A percentile compares a stretch with the other conserved stretches of the same genome.
Conservation (phyloP, 768 basidiomycete species). For the Serendipita indica region DNA sequence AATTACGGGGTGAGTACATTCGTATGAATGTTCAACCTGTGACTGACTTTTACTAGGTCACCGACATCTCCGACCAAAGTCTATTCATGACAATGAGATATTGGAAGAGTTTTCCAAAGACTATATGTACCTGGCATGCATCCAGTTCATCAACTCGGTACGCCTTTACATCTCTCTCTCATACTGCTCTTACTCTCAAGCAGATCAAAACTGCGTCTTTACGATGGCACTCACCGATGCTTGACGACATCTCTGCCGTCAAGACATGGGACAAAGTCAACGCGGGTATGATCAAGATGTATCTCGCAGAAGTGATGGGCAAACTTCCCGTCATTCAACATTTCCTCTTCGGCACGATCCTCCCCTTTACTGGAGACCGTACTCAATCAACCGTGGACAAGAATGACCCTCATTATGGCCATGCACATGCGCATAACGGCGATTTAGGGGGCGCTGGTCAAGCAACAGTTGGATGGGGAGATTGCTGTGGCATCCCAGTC, state of each 20-base stretch:
- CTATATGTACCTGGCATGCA: conserved; percentile 96
- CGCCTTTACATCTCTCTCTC: conserved; percentile 17
- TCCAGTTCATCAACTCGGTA: conserved; percentile 89
- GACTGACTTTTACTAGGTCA: conserved; percentile 38
- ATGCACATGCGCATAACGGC: conserved; percentile 29
- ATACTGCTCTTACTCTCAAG: not conserved
- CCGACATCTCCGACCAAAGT: conserved; percentile 79
- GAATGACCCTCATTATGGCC: conserved; percentile 33
- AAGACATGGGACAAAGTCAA: conserved; percentile 97
- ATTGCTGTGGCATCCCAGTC: conserved; percentile 83
- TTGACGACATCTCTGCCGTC: conserved; percentile 92
- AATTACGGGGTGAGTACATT: conserved; percentile 38
- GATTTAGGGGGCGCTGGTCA: not conserved
- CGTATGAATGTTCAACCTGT: not conserved
- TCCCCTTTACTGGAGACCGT: conserved; percentile 51
- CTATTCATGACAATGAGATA: conserved; percentile 82
- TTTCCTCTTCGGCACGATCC: conserved; percentile 78
- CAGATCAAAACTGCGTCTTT: conserved; percentile 92
- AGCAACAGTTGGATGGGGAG: conserved; percentile 49
- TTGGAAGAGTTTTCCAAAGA: conserved; percentile 82
- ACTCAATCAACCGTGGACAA: conserved; percentile 22
- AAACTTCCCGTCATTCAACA: conserved; percentile 96
- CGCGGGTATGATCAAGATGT: conserved; percentile 95
- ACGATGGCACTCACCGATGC: conserved; percentile 97
- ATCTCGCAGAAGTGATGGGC: conserved; percentile 81